phyloP scores from a whole-genome alignment of 2,329 filamentous ascomycete species.

The Colletotrichum eremochloae region DNA sequence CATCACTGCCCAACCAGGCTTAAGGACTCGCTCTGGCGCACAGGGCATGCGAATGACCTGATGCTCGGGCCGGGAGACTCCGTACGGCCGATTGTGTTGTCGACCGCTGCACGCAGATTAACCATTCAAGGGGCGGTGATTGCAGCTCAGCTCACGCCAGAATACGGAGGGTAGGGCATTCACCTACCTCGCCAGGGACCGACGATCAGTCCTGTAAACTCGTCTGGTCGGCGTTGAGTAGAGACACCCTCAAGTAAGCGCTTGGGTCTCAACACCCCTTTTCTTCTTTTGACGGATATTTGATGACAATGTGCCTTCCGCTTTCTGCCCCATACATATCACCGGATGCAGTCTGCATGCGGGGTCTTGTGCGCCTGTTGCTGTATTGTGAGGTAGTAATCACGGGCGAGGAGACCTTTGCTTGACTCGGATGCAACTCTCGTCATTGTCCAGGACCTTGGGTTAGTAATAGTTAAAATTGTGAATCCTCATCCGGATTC shows the following conservation, averaged over 20 bases:
- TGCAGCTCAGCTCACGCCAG: not conserved
- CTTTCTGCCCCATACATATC: not conserved
- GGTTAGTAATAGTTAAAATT: not conserved
- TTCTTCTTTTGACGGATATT: not conserved
- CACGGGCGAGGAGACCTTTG: slow-evolving; percentile 17
- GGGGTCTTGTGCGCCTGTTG: not conserved
- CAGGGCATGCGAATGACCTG: slow-evolving; percentile 5
- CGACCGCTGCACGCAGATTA: slow-evolving; percentile 8
- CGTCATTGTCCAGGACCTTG: not conserved
- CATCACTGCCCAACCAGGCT: slow-evolving; percentile 7
- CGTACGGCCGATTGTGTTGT: not conserved
- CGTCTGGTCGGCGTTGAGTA: not conserved
- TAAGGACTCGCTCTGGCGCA: not conserved
- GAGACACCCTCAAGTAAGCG: not conserved
- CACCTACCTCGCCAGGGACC: not conserved
- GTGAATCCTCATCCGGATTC: slow-evolving; percentile 13
- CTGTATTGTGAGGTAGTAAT: not conserved
- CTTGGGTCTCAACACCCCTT: not conserved
- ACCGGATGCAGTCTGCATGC: not conserved
- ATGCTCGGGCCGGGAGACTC: slow-evolving; percentile 11
- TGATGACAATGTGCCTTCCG: not conserved
- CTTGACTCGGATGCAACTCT: slow-evolving; percentile 16
- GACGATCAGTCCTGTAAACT: slow-evolving; percentile 3
- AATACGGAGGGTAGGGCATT: not conserved
- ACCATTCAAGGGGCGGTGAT: not conserved